phyloP scores from a whole-genome alignment of 495 filamentous ascomycete species.

The Letharia lupina region DNA sequence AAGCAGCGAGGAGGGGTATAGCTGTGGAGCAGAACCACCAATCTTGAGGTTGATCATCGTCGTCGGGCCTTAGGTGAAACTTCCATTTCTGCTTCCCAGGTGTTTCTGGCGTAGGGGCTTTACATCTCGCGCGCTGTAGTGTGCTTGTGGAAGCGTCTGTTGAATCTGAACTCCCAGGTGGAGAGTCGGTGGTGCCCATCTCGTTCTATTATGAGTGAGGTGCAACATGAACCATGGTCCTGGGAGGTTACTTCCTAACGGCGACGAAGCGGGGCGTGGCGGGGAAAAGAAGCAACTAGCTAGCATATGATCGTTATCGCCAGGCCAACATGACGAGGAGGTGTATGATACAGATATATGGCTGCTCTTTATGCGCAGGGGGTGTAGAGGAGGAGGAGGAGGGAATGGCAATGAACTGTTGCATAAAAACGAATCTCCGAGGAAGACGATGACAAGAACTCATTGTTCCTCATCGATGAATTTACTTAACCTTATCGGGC shows the following conservation, averaged over 20 bases:
- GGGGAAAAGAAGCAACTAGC: no score
- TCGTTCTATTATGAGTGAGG: not conserved
- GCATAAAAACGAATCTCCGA: not conserved
- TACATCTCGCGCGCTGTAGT: not conserved
- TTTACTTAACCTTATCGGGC: no score
- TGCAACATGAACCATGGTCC: slow-evolving; percentile 2
- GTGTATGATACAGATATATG: not conserved
- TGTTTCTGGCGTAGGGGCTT: not conserved
- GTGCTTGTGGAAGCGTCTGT: slow-evolving; percentile 4
- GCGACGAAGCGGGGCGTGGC: slow-evolving; percentile 1
- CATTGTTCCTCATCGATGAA: no score
- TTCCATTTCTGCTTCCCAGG: slow-evolving; percentile 17
- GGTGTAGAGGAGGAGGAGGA: not conserved
- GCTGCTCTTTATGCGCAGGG: not conserved
- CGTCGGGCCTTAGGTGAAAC: slow-evolving; percentile 38
- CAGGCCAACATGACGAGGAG: not conserved
- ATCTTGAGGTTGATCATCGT: slow-evolving; percentile 44
- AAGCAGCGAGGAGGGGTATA: slow-evolving; percentile 65
- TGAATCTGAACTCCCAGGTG: slow-evolving; percentile 1
- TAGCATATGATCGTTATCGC: not conserved
- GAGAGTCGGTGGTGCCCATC: not conserved
- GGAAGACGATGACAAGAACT: not conserved
- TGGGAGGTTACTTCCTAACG: not conserved
- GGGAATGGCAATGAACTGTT: not conserved
- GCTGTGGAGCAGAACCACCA: slow-evolving; percentile 79